A percentile compares a stretch with the other conserved stretches of the same genome.
Evolutionary conservation across 2,329 filamentous ascomycete species (phyloP).

Genomic region (Thielaviopsis cerberus): DNA sequence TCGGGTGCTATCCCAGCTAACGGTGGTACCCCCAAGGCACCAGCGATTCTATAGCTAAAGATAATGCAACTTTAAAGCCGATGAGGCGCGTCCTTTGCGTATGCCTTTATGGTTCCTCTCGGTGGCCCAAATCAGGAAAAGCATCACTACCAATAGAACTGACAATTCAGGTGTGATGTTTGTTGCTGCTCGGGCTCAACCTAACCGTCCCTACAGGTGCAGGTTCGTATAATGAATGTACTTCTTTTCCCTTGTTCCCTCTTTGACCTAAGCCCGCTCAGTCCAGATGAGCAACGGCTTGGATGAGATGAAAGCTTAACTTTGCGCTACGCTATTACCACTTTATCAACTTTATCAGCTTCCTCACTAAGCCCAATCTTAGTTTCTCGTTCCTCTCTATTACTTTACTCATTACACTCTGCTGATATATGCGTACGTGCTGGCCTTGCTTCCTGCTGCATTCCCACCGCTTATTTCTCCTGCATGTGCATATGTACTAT

Average conservation of each 20-base stretch:
- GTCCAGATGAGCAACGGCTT: not conserved
- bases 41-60: not conserved
- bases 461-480: conserved; percentile 11
- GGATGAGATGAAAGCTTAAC: not conserved
- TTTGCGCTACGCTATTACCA: not conserved
- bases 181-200: not conserved
- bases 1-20: not conserved
- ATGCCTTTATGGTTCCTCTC: not conserved
- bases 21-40: not conserved
- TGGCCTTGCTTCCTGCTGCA: not conserved
- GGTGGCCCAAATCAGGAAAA: not conserved
- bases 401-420: not conserved
- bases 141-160: not conserved
- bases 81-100: not conserved
- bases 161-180: too few species aligned
- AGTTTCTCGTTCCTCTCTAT: not conserved
- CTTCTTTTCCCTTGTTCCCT: not conserved
- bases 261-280: too few species aligned
- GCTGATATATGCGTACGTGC: not conserved
- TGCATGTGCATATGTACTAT: conserved; percentile 10
- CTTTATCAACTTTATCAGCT: not conserved
- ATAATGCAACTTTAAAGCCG: not conserved
- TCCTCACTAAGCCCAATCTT: not conserved
- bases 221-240: not conserved
- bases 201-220: not conserved